phyloP scores from a whole-genome alignment of 208 protist species.

The Leishmania arabica region DNA sequence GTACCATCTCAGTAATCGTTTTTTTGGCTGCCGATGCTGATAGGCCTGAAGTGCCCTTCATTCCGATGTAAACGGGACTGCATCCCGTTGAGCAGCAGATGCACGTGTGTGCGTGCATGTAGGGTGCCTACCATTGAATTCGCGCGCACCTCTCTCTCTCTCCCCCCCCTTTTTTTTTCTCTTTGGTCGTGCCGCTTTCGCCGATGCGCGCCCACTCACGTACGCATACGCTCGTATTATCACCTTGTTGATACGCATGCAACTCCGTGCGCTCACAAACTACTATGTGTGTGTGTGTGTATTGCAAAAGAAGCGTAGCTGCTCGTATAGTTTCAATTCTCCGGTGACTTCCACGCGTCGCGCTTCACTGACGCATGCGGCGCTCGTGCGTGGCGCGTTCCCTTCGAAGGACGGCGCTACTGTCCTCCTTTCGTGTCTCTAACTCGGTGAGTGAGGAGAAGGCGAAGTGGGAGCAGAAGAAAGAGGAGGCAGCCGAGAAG shows the following conservation, averaged over 20 bases:
- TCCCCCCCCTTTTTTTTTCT: background rate
- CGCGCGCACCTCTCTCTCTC: background rate
- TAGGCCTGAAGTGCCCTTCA: background rate
- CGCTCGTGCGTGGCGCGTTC: background rate
- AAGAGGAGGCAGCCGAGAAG: slow-evolving; percentile 48
- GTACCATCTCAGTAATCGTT: background rate
- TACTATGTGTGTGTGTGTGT: background rate
- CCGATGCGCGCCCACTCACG: background rate
- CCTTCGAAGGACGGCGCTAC: background rate
- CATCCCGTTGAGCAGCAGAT: no score
- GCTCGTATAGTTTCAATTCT: background rate
- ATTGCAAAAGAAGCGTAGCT: no score
- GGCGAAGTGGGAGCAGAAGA: slow-evolving; percentile 36
- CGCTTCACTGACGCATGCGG: slow-evolving; percentile 8
- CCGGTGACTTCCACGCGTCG: background rate
- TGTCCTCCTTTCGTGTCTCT: slow-evolving; percentile 25
- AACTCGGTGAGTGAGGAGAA: slow-evolving; percentile 38
- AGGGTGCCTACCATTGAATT: background rate
- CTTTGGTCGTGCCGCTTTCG: background rate
- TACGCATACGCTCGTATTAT: background rate
- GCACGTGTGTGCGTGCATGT: background rate
- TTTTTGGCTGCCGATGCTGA: background rate
- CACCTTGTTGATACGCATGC: background rate
- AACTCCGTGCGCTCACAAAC: background rate
- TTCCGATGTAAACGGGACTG: background rate